Evolutionary conservation across 768 basidiomycete species (phyloP).

Genomic region (Tephrocybe rancida): DNA sequence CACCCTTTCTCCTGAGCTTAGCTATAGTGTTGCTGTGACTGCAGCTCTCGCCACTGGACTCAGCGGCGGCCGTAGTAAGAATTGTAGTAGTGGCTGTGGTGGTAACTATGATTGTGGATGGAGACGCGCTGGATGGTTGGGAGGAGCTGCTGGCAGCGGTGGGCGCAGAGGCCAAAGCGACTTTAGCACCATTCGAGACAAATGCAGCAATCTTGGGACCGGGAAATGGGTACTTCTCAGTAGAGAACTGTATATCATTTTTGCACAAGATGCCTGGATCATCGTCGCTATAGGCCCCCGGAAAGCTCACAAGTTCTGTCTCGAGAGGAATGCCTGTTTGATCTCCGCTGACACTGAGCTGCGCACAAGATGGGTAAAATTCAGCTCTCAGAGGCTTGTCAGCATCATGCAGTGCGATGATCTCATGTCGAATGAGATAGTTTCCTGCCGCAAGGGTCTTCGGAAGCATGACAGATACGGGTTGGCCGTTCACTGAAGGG

Average conservation of each 20-base stretch:
- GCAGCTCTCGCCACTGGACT: constrained; percentile 13
- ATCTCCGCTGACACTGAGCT: constrained; percentile 57
- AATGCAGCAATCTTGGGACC: constrained; percentile 53
- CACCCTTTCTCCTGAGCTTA: constrained; percentile 1
- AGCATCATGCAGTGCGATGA: constrained; percentile 76
- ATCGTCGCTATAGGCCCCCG: constrained; percentile 70
- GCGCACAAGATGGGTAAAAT: constrained; percentile 77
- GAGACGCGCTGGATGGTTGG: neutral
- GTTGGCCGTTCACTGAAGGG: constrained; percentile 39
- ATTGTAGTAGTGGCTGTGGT: neutral
- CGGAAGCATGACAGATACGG: constrained; percentile 47
- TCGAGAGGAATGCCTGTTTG: constrained; percentile 47
- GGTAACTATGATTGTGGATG: neutral
- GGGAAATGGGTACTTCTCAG: constrained; percentile 50
- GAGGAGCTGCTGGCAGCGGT: constrained; percentile 4
- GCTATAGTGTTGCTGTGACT: too few species aligned
- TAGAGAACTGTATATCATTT: too few species aligned
- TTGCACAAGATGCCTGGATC: constrained; percentile 81
- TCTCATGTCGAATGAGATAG: constrained; percentile 79
- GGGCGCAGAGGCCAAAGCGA: neutral
- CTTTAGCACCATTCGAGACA: constrained; percentile 22
- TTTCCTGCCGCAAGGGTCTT: constrained; percentile 61
- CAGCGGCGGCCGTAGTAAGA: constrained; percentile 4
- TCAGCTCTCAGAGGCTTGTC: constrained; percentile 65
- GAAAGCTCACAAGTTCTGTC: constrained; percentile 62